These are phyloP conservation scores for Friedmanniomyces simplex DNA, from an alignment of 495 filamentous ascomycete species.

Conservation along the genomic window DNA sequence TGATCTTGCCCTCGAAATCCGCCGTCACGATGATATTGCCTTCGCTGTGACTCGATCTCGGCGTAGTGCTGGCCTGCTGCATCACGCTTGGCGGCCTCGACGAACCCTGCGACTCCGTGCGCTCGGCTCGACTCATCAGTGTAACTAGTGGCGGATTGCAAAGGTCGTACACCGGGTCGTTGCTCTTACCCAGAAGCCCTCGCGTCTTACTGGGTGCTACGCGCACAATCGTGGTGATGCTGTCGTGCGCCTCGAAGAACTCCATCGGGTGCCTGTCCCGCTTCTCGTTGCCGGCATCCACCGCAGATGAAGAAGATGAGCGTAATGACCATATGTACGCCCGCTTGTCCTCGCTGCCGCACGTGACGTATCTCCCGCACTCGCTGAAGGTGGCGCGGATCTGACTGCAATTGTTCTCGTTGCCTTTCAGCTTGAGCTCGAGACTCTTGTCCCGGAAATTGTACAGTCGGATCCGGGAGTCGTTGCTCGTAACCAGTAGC, in stretches of 20 bases:
- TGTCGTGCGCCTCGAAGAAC: constrained; percentile 78
- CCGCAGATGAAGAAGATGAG: constrained; percentile 19
- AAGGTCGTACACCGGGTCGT: constrained; percentile 88
- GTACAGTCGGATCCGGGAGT: constrained; percentile 88
- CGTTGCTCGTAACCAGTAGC: constrained; percentile 86
- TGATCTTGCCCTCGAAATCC: constrained; percentile 78
- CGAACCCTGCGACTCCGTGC: constrained; percentile 46
- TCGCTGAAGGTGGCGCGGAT: constrained; percentile 85
- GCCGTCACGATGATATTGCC: constrained; percentile 92
- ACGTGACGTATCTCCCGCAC: constrained; percentile 78
- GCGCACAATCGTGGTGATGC: constrained; percentile 76
- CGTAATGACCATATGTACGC: constrained; percentile 79
- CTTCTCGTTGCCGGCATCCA: constrained; percentile 46
- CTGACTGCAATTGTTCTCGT: constrained; percentile 85
- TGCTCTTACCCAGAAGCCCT: constrained; percentile 64
- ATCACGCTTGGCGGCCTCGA: constrained; percentile 21
- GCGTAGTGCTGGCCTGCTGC: constrained; percentile 27
- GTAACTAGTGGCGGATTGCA: constrained; percentile 93
- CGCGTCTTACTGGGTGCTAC: constrained; percentile 73
- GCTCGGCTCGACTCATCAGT: constrained; percentile 64
- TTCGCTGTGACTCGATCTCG: constrained; percentile 58
- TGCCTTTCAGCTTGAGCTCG: constrained; percentile 84
- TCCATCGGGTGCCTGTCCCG: constrained; percentile 73
- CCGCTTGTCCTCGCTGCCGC: constrained; percentile 83
- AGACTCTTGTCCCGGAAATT: constrained; percentile 72